Evolutionary conservation across 1,284 basidiomycete species (phyloP).

Genomic region (Leccinum pachyderme): DNA sequence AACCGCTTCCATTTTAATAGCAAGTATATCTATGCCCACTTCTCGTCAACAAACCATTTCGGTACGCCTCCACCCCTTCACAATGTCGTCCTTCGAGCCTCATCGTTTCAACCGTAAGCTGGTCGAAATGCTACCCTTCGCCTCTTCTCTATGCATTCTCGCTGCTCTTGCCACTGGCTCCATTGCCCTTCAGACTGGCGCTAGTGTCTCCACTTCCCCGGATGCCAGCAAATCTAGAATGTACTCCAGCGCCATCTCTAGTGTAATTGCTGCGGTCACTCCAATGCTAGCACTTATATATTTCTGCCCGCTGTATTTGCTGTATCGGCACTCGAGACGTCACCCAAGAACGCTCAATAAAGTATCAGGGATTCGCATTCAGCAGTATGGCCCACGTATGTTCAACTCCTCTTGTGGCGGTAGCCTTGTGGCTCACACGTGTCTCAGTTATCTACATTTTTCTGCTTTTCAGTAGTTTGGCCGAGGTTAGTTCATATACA

Average conservation of each 20-base stretch:
- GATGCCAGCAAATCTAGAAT: slow-evolving; percentile 33
- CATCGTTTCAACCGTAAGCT: slow-evolving; percentile 26
- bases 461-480: slow-evolving; percentile 45
- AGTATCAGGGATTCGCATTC: slow-evolving; percentile 41
- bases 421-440: slow-evolving; percentile 29
- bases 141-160: slow-evolving; percentile 33
- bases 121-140: slow-evolving; percentile 38
- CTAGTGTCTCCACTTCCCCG: slow-evolving; percentile 13
- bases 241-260: slow-evolving; percentile 40
- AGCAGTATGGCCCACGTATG: slow-evolving; percentile 51
- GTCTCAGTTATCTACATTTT: slow-evolving; percentile 47
- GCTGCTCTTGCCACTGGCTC: slow-evolving; percentile 35
- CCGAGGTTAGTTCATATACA: slow-evolving; percentile 38
- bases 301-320: slow-evolving; percentile 46
- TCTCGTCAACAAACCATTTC: slow-evolving; percentile 30
- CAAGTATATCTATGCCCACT: slow-evolving; percentile 30
- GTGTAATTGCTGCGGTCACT: slow-evolving; percentile 45
- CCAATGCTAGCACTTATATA: slow-evolving; percentile 49
- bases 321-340: slow-evolving; percentile 42
- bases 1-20: slow-evolving; percentile 33
- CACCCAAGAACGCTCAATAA: slow-evolving; percentile 51
- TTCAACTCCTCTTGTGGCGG: slow-evolving; percentile 5
- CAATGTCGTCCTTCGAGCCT: slow-evolving; percentile 16
- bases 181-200: slow-evolving; percentile 27
- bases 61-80: slow-evolving; percentile 22